A percentile compares a stretch with the other conserved stretches of the same genome.
These are phyloP conservation scores for Xylaria sp. DNA, from an alignment of 2,329 filamentous ascomycete species.

Conservation along the genomic window DNA sequence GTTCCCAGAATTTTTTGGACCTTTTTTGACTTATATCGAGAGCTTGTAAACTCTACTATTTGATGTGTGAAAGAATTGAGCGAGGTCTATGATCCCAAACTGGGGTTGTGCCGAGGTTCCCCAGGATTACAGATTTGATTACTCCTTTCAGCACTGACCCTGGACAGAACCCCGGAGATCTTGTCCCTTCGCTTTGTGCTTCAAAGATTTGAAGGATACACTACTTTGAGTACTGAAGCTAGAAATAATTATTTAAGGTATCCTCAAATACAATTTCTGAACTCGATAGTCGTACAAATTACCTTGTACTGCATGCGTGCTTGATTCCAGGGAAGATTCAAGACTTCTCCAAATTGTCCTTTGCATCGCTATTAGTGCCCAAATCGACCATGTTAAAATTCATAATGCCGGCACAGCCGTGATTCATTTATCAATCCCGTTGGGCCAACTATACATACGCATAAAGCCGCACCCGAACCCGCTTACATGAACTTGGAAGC, in stretches of 20 bases:
- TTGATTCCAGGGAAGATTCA: neutral
- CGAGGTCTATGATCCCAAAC: neutral
- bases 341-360: neutral
- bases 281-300: neutral
- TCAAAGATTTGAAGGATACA: neutral
- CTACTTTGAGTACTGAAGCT: neutral
- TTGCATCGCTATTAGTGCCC: neutral
- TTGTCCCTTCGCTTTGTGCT: neutral
- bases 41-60: conserved; percentile 5
- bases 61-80: neutral
- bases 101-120: conserved; percentile 25
- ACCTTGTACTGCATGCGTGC: neutral
- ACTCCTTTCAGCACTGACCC: neutral
- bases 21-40: no score
- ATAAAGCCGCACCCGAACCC: neutral
- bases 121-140: conserved; percentile 1
- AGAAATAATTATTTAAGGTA: neutral
- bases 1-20: neutral
- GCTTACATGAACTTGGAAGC: conserved; percentile 50
- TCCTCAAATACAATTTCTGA: neutral
- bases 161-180: neutral
- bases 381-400: neutral
- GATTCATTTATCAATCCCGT: conserved; percentile 1
- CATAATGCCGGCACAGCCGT: neutral
- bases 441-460: neutral